Percentiles rank a stretch among this genome's conserved stretches.
Conservation (phyloP, 2,329 filamentous ascomycete genomes). For the Whalleya microplaca region DNA sequence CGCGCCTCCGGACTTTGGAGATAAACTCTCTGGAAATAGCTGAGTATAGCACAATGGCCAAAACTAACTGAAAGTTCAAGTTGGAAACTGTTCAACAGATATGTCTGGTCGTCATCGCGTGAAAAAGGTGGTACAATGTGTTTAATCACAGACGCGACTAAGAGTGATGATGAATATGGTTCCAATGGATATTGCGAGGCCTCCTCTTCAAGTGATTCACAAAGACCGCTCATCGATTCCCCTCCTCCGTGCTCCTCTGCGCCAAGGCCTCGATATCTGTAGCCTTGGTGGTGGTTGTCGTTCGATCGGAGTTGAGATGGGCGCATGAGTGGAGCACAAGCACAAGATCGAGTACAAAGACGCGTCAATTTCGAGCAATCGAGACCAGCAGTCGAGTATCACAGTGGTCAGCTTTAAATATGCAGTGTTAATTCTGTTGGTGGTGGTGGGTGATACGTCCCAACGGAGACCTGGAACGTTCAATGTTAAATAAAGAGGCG, state of each 20-base stretch:
- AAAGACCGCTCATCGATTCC: background rate
- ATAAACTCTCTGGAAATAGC: background rate
- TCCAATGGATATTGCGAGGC: background rate
- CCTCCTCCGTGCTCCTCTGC: slow-evolving; percentile 1
- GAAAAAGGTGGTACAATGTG: background rate
- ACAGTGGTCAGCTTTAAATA: background rate
- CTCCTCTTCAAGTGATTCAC: background rate
- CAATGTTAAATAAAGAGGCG: too few relatives aligned
- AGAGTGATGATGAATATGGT: background rate
- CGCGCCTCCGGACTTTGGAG: background rate
- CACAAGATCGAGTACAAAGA: slow-evolving; percentile 15
- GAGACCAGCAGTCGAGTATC: background rate
- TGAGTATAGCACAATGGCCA: background rate
- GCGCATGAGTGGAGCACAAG: slow-evolving; percentile 1
- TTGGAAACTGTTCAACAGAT: slow-evolving; percentile 3
- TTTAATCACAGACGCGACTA: background rate
- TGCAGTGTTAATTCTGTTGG: background rate
- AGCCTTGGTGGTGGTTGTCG: background rate
- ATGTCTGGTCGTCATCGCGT: slow-evolving; percentile 15
- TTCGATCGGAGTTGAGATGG: background rate
- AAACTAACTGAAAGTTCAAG: background rate
- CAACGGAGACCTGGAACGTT: background rate
- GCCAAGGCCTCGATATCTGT: background rate
- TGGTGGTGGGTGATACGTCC: background rate
- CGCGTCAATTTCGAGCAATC: slow-evolving; percentile 21